Evolutionary conservation across 768 basidiomycete genomes (phyloP).

Genomic region (Coprinellus micaceus): DNA sequence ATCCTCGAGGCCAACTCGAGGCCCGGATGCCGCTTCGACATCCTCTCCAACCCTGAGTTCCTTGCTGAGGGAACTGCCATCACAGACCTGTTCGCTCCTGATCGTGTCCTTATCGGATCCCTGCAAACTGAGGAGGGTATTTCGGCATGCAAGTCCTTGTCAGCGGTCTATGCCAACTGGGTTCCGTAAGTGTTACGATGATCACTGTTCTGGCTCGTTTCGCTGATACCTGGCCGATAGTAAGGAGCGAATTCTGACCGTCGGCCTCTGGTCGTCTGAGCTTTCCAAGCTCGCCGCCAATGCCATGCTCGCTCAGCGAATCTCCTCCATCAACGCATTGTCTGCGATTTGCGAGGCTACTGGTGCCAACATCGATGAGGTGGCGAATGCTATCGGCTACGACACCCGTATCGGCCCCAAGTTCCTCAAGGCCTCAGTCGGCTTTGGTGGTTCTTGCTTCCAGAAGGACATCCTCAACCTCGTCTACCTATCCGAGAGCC

Average conservation of each 20-base stretch:
- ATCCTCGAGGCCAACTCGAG: conserved; percentile 98
- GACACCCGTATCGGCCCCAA: conserved; percentile 92
- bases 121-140: conserved; percentile 86
- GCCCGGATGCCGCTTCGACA: conserved; percentile 88
- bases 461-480: conserved; percentile 99
- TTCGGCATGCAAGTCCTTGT: conserved; percentile 72
- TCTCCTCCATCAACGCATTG: conserved; percentile 96
- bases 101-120: conserved; percentile 96
- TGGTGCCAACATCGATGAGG: conserved; percentile 98
- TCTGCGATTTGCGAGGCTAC: conserved; percentile 99
- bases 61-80: conserved; percentile 98
- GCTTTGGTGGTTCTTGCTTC: conserved; percentile 98
- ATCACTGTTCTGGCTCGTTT: background rate
- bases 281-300: conserved; percentile 98
- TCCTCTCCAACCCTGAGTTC: conserved; percentile 99
- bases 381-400: conserved; percentile 88
- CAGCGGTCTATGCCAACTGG: conserved; percentile 92
- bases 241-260: conserved; percentile 77
- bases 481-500: conserved; percentile 92
- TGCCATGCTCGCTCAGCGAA: conserved; percentile 98
- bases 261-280: conserved; percentile 98
- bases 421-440: conserved; percentile 93
- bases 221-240: conserved; percentile 30
- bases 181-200: conserved; percentile 64
- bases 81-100: conserved; percentile 79